Percentiles rank a stretch among this genome's conserved stretches.
phyloP scores from a whole-genome alignment of 1,139 yeast species.

The Yamadazyma atmosphaerica region DNA sequence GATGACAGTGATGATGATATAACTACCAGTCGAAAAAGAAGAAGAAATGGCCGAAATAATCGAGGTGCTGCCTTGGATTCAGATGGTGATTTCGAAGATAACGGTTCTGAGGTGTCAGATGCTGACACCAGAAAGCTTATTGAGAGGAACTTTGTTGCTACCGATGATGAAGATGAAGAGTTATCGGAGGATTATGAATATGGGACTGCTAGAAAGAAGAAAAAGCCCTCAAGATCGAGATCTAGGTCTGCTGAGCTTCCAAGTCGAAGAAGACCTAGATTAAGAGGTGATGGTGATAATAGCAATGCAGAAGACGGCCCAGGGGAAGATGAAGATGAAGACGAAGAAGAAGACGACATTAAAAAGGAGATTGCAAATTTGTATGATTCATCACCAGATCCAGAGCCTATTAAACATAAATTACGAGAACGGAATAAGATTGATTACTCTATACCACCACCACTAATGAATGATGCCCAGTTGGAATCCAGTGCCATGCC shows the following conservation, averaged over 20 bases:
- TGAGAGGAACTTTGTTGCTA: conserved; percentile 37
- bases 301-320: conserved; percentile 25
- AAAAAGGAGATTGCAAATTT: conserved; percentile 54
- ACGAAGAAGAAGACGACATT: conserved; percentile 39
- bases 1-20: conserved; percentile 26
- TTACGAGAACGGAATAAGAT: conserved; percentile 73
- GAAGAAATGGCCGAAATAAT: conserved; percentile 7
- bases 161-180: conserved; percentile 39
- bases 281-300: conserved; percentile 14
- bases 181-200: conserved; percentile 29
- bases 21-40: conserved; percentile 16
- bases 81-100: conserved; percentile 20
- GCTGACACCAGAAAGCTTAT: conserved; percentile 31
- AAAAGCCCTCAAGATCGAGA: conserved; percentile 19
- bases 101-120: conserved; percentile 26
- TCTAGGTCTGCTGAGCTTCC: conserved; percentile 23
- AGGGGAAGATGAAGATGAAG: conserved; percentile 19
- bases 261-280: conserved; percentile 17
- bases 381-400: conserved; percentile 55
- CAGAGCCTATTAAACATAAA: conserved; percentile 55
- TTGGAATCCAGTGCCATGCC: conserved; percentile 12
- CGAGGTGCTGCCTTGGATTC: conserved; percentile 12
- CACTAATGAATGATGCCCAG: conserved; percentile 51
- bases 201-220: conserved; percentile 19
- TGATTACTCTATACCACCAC: conserved; percentile 87